Base-by-base conservation (phyloP, 129 eudicot genomes). In the Erigeron canadensis region DNA sequence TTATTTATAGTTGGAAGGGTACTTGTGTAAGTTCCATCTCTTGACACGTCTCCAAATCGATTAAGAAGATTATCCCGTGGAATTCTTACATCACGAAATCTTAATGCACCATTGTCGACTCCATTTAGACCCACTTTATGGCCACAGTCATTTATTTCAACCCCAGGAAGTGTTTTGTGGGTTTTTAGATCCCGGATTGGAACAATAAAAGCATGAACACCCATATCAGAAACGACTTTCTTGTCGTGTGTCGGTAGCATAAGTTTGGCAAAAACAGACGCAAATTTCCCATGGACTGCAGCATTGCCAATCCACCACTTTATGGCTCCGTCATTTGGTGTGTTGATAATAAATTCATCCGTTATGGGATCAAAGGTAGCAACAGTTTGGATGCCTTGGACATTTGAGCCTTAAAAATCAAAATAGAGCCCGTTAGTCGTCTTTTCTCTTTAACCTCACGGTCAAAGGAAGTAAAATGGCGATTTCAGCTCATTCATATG, bases 221-320 rank as follows among this genome's bases (percentile, higher is more conserved):
- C 99, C 99, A 89, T 90, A 76, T 94, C 98, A 43, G 97, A 47
- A 72, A 79, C 64, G 15, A 81, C 93, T 75, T 82, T 86, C 53
- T 83, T 47, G 72, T 87, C 95, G 34, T 87, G 87, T 38, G 87
- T 84, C 10, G 98, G 98, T 65, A 94, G 62, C 80, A 94, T 76
- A 34, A 94, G 80, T 72, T 86, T 94, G 47, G 98, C 97, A 53
- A 94, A 94, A 58, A 94, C 98, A 10, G 96, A 81, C 1, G 98
- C 98, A 60, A 89, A 89, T 77, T 94, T 94, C 5, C 98, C 98
- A 66, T 94, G 98, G 44, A 89, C 96, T 41, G 99, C 99, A 11
- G 99, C 99, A 71, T 90, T 90, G 12, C 99, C 97, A 47, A 94
- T 94, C 99, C 99, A 94, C 97, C 97, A 94, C 78, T 94, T 94